Evolutionary conservation across 352 stramenopile species (phyloP), one percentile per base, ranked within the genome.

Genomic region (Thalassiosira mediterranea): DNA sequence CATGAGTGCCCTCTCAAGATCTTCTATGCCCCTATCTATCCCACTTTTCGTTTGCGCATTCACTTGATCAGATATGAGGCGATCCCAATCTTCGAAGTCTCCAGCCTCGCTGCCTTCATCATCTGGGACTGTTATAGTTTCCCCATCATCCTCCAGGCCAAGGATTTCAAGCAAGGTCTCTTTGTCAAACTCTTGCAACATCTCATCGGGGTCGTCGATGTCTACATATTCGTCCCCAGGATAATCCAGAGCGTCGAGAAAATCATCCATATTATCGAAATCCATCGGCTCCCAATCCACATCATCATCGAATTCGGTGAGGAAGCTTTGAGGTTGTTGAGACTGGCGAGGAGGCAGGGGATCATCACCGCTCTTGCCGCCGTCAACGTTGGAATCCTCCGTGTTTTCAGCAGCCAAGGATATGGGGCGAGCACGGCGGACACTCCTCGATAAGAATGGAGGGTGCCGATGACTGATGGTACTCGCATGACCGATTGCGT

Each of bases 1-100:
- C 53, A 88, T 54, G 11, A 92, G 62, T 19, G 79, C 84, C 49
- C 77, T 58, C 61, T 92, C 87, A 2, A 92, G 62, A 53, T 80
- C 47, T 34, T 68, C 47, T 5, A 81, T 68, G 29, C 72, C 71
- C 59, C 63, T 77, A 40, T 69, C 44, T 56, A 70, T 75, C 10
- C 54, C 31, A 25, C 11, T 52, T 31, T 63, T 64, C 31, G 19
- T 44, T 38, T 49, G 31, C 7, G 17, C 32, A 15, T 28, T 21
- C 8, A 13, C 15, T 62, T 70, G 61, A 25, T 32, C 34, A 11
- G 61, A 63, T 11, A 58, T 31, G 15, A 59, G 17, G 40, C 19
- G 23, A 48, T 65, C 28, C 71, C 70, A 79, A 26, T 72, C 66
- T 40, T 25, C 23, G 52, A 74, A 70, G n/a, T 58, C 29, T 10